These are phyloP conservation scores for Cladophialophora immunda DNA, from an alignment of 2,329 filamentous ascomycete genomes.

Conservation along the genomic window DNA sequence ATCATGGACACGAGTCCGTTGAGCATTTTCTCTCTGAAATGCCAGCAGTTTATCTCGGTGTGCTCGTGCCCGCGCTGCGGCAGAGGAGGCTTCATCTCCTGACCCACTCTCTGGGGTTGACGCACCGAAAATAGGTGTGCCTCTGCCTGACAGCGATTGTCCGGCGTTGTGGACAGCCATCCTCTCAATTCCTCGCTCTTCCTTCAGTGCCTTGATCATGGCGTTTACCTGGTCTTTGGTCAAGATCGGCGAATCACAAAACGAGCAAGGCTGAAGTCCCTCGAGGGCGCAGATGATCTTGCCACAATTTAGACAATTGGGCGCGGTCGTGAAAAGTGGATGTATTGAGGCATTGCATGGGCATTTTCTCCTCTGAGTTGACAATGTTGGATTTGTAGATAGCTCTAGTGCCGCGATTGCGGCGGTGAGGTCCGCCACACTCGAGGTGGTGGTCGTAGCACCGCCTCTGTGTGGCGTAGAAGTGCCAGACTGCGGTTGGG, in stretches of 20 bases:
- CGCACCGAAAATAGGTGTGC: constrained; percentile 44
- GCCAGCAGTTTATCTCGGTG: constrained; percentile 82
- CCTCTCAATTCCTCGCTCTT: constrained; percentile 85
- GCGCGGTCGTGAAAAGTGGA: constrained; percentile 86
- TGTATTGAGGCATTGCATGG: constrained; percentile 89
- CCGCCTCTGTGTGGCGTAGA: constrained; percentile 70
- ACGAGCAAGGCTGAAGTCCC: constrained; percentile 92
- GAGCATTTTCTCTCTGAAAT: constrained; percentile 87
- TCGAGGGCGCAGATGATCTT: constrained; percentile 96
- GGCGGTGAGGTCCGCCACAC: constrained; percentile 67
- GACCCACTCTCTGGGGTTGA: constrained; percentile 45
- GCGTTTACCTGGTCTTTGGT: constrained; percentile 76
- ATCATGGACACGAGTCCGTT: constrained; percentile 83
- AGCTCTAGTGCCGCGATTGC: constrained; percentile 90
- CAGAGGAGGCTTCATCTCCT: constrained; percentile 42
- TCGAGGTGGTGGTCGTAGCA: constrained; percentile 55
- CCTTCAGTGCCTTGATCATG: constrained; percentile 83
- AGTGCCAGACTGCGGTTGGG: constrained; percentile 66
- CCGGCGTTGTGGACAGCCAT: constrained; percentile 82
- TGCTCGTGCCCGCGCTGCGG: constrained; percentile 57
- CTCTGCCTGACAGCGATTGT: constrained; percentile 52
- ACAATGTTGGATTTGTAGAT: constrained; percentile 83
- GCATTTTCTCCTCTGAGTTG: constrained; percentile 72
- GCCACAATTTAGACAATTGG: constrained; percentile 90
- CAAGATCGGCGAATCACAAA: constrained; percentile 79